Conservation (phyloP, 257 asterid species). For the Echium plantagineum region DNA sequence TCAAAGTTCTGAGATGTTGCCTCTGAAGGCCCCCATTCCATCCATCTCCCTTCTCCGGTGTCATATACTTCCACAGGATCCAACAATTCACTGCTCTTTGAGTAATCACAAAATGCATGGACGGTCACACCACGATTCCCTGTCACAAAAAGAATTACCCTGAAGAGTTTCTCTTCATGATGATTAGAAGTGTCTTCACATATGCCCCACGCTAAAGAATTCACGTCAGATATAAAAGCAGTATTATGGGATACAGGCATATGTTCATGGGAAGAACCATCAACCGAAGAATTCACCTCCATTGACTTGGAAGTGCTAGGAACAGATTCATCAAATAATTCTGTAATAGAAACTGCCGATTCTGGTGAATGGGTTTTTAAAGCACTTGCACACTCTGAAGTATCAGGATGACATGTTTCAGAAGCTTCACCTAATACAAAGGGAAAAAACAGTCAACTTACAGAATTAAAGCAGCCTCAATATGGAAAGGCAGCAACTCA, state of each 20-base stretch:
- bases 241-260: constrained; percentile 24
- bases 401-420: constrained; percentile 20
- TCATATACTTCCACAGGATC: constrained; percentile 26
- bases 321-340: constrained; percentile 22
- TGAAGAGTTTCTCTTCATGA: constrained; percentile 41
- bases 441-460: constrained; percentile 8
- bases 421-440: constrained; percentile 30
- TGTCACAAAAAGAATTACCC: constrained; percentile 71
- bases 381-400: constrained; percentile 14
- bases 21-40: constrained; percentile 70
- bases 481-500: constrained; percentile 13
- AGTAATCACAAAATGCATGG: constrained; percentile 56
- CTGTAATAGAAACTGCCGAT: constrained; percentile 17
- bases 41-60: constrained; percentile 63
- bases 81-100: constrained; percentile 21
- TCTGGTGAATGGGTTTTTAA: constrained; percentile 14
- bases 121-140: constrained; percentile 69
- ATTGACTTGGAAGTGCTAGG: constrained; percentile 23
- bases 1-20: constrained; percentile 20
- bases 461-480: constrained; percentile 7
- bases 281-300: constrained; percentile 23
- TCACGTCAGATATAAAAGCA: constrained; percentile 55
- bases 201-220: constrained; percentile 80
- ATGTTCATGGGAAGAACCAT: constrained; percentile 19
- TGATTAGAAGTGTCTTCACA: constrained; percentile 41